Base-by-base conservation (phyloP, 495 filamentous ascomycete species). In the Aspergillus sclerotiicarbonarius region DNA sequence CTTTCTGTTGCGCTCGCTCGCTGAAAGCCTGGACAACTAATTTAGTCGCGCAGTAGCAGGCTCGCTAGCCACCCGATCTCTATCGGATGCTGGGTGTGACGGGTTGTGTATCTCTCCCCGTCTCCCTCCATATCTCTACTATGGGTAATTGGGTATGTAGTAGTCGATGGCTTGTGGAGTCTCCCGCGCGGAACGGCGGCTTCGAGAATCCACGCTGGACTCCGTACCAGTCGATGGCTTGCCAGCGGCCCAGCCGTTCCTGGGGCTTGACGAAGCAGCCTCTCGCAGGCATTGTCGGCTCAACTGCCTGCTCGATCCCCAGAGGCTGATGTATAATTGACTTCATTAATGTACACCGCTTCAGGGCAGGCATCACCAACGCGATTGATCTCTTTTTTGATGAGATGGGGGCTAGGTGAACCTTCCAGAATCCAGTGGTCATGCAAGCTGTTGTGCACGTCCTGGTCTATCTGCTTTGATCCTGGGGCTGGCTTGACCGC, bases 401-500 rank as follows among this genome's bases (percentile, higher is more conserved):
- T 20, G 16, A 46, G 3, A 9, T 18, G 18, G 16, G 16, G 16
- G 4, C n/a, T 20, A 29, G 43, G 33, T 55, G 52, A 60, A 55
- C 18, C 47, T 54, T 60, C 58, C 45, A 56, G 58, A 54, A 60
- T 19, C 20, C 4, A 54, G 44, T 13, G 32, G 20, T 8, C 43
- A 2, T 45, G 8, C n/a, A n/a, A 49, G 53, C 18, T 61, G 51
- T 15, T 45, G 51, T 53, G 51, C 32, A 37, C 53, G 20, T 46
- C 31, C 15, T 44, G 55, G 35, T 39, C 30, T 29, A 57, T 25
- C 25, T 25, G 25, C 5, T 50, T 44, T 37, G 41, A 56, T 51
- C 32, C 46, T 15, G 54, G 43, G 2, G 25, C 25, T 25, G 32
- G 62, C 50, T 51, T 66, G 63, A 66, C 63, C 63, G 63, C 63